Evolutionary conservation across 202 grass and related monocot genomes (phyloP).

Genomic region (Schoenoplectus tabernaemontani): DNA sequence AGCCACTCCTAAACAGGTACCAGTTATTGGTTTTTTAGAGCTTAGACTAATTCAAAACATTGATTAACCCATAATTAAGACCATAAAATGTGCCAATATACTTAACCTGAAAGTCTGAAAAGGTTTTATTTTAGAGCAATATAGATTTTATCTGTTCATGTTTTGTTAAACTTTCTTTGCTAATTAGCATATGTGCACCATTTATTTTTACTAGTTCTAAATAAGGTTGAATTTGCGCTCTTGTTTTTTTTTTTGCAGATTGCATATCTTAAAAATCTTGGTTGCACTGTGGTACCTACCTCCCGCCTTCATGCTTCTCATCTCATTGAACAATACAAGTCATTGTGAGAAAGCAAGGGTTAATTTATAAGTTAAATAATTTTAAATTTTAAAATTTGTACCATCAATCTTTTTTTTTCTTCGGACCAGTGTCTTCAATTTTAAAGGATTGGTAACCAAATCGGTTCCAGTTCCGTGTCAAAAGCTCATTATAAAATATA

Average conservation of each 20-base stretch:
- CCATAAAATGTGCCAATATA: not conserved
- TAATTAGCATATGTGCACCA: not conserved
- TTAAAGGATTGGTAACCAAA: not conserved
- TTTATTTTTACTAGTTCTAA: not conserved
- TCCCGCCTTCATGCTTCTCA: slow-evolving; percentile 80
- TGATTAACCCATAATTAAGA: not conserved
- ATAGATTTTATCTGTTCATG: not conserved
- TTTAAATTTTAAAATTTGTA: not conserved
- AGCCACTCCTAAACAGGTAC: slow-evolving; percentile 86
- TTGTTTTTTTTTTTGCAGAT: slow-evolving; percentile 37
- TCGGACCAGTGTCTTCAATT: not conserved
- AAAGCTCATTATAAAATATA: not conserved
- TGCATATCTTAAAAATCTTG: slow-evolving; percentile 76
- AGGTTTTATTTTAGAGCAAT: not conserved
- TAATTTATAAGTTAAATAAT: not conserved
- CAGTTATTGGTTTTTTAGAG: not conserved
- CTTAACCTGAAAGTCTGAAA: not conserved
- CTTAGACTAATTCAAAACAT: not conserved
- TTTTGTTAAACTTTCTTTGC: not conserved
- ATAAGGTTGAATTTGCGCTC: not conserved
- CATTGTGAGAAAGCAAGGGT: slow-evolving; percentile 31
- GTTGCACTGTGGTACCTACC: slow-evolving; percentile 65
- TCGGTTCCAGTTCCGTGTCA: not conserved
- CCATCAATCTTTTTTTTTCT: not conserved
- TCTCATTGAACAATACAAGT: slow-evolving; percentile 95